phyloP scores from a whole-genome alignment of 305 asterid genomes.

The Fraxinus paxiana region DNA sequence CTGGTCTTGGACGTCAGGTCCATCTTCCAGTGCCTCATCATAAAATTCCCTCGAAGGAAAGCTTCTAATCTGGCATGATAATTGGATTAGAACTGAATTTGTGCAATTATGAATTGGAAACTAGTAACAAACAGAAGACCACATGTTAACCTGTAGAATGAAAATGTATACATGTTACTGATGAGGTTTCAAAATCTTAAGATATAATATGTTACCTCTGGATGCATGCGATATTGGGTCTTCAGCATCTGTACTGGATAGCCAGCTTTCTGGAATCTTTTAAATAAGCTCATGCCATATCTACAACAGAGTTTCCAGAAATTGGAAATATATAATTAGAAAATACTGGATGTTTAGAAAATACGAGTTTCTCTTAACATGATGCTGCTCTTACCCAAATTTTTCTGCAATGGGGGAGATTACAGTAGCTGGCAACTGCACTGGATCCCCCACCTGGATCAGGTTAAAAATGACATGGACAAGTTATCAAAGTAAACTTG shows the following conservation, averaged over 20 bases:
- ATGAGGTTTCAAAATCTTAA: slow-evolving; percentile 14
- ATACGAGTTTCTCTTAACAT: background rate
- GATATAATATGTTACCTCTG: slow-evolving; percentile 54
- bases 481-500: background rate
- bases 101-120: background rate
- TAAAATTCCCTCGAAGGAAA: slow-evolving; percentile 97
- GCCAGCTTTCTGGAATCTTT: slow-evolving; percentile 86
- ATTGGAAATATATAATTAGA: slow-evolving; percentile 4
- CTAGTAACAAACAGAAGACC: background rate
- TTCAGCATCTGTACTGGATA: slow-evolving; percentile 97
- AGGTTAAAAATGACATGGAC: background rate
- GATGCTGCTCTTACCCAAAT: slow-evolving; percentile 55
- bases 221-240: slow-evolving; percentile 99
- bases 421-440: slow-evolving; percentile 97
- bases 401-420: slow-evolving; percentile 70
- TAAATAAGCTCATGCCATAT: slow-evolving; percentile 82
- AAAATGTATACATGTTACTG: background rate
- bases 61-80: slow-evolving; percentile 72
- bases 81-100: slow-evolving; percentile 14
- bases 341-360: slow-evolving; percentile 2
- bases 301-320: slow-evolving; percentile 31
- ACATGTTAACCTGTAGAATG: background rate
- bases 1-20: slow-evolving; percentile 60
- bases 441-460: slow-evolving; percentile 92
- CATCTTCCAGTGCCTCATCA: slow-evolving; percentile 73